phyloP scores from a whole-genome alignment of 1,284 basidiomycete genomes.

The Ceratobasidium sp. region DNA sequence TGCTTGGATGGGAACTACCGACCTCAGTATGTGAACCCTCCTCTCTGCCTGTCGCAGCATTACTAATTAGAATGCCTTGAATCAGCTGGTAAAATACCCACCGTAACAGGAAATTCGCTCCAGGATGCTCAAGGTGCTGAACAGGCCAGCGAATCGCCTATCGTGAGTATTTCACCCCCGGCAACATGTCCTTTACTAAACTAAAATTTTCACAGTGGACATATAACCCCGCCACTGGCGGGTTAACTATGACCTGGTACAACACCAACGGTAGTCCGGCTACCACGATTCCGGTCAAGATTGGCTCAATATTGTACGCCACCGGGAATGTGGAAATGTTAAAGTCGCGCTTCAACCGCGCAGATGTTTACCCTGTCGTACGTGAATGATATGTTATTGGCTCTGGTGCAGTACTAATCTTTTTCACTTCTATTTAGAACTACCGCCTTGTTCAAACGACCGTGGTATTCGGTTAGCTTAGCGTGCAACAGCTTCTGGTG shows the following conservation, averaged over 20 bases:
- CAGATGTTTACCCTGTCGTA: neutral
- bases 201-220: neutral
- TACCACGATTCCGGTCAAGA: neutral
- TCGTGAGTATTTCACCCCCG: neutral
- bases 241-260: neutral
- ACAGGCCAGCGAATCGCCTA: neutral
- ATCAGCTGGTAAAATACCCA: neutral
- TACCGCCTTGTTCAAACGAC: neutral
- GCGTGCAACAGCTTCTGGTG: too few species aligned
- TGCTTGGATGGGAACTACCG: neutral
- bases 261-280: neutral
- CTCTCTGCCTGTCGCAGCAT: too few species aligned
- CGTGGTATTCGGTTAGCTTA: neutral
- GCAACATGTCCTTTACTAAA: neutral
- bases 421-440: neutral
- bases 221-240: neutral
- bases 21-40: neutral
- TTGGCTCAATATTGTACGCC: neutral
- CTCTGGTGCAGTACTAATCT: neutral
- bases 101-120: neutral
- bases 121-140: neutral
- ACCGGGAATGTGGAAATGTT: neutral
- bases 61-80: neutral
- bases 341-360: neutral
- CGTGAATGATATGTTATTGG: neutral